A percentile compares a stretch with the other conserved stretches of the same genome.
Conservation (phyloP, 352 stramenopile species). For the Elongisporangium senticosum region DNA sequence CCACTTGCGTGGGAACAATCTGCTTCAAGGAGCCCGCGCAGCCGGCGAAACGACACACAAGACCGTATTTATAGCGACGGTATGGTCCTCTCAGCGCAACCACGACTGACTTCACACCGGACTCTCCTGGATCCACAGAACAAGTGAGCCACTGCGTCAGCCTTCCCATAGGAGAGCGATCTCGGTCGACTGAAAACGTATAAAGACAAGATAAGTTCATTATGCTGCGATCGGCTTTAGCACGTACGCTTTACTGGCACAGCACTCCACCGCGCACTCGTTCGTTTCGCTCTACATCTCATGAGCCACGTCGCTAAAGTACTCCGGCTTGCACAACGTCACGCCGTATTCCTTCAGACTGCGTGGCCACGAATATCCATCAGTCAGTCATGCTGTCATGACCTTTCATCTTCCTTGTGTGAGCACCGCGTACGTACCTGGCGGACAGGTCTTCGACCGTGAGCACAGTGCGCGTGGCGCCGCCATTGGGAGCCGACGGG, state of each 20-base stretch:
- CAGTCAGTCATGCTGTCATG: neutral
- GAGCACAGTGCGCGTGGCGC: slow-evolving; percentile 30
- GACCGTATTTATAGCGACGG: neutral
- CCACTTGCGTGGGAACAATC: neutral
- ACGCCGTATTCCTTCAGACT: slow-evolving; percentile 79
- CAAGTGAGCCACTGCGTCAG: neutral
- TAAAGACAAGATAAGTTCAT: neutral
- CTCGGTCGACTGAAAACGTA: neutral
- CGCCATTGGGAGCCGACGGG: slow-evolving; percentile 10
- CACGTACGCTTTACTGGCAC: neutral
- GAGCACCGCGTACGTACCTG: slow-evolving; percentile 15
- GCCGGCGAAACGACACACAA: neutral
- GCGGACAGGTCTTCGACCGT: slow-evolving; percentile 73
- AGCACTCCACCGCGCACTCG: no score
- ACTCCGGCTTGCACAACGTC: slow-evolving; percentile 77
- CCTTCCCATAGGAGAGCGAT: neutral
- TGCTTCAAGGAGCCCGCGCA: neutral
- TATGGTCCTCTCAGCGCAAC: neutral
- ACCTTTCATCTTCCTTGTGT: neutral
- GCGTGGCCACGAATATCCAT: neutral
- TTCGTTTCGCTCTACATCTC: slow-evolving; percentile 5
- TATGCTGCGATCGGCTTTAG: neutral
- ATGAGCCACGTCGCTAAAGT: slow-evolving; percentile 57
- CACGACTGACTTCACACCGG: neutral
- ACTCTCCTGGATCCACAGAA: neutral